Evolutionary conservation across 768 basidiomycete species (phyloP).

Genomic region (Lactarius sp.): DNA sequence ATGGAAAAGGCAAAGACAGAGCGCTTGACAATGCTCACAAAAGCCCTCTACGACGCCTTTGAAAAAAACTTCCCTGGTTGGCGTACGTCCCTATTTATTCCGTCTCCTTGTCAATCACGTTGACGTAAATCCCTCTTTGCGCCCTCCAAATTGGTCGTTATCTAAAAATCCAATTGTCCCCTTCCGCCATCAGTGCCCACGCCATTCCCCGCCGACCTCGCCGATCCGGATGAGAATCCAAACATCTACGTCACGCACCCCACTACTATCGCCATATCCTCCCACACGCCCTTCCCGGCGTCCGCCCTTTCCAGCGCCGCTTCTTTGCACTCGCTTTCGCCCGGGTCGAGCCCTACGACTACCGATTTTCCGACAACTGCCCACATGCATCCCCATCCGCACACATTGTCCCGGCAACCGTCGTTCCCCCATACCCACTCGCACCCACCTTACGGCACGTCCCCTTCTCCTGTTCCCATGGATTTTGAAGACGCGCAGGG

Average conservation of each 20-base stretch:
- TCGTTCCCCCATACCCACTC: conserved; percentile 46
- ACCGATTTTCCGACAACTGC: conserved; percentile 38
- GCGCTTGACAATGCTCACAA: conserved; percentile 53
- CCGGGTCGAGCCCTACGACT: conserved; percentile 49
- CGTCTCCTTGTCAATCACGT: neutral
- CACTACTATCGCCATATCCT: conserved; percentile 34
- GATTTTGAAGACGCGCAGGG: conserved; percentile 32
- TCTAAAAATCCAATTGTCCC: conserved; percentile 31
- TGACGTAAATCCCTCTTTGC: conserved; percentile 5
- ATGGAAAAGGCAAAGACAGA: conserved; percentile 58
- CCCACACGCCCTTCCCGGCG: conserved; percentile 37
- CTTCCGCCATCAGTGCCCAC: conserved; percentile 28
- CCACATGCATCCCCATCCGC: conserved; percentile 33
- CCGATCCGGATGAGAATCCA: conserved; percentile 48
- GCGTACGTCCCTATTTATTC: conserved; percentile 36
- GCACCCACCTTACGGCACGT: conserved; percentile 30
- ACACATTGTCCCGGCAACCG: conserved; percentile 51
- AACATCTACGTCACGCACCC: conserved; percentile 75
- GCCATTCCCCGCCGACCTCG: conserved; percentile 44
- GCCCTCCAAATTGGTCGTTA: neutral
- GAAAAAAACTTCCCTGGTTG: conserved; percentile 51
- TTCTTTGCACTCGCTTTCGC: conserved; percentile 47
- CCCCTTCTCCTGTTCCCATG: conserved; percentile 32
- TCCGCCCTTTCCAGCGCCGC: conserved; percentile 34
- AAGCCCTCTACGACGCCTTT: conserved; percentile 58